These are phyloP conservation scores for Cotoneaster glaucophyllus DNA, from an alignment of 306 rosid species.

Conservation along the genomic window DNA sequence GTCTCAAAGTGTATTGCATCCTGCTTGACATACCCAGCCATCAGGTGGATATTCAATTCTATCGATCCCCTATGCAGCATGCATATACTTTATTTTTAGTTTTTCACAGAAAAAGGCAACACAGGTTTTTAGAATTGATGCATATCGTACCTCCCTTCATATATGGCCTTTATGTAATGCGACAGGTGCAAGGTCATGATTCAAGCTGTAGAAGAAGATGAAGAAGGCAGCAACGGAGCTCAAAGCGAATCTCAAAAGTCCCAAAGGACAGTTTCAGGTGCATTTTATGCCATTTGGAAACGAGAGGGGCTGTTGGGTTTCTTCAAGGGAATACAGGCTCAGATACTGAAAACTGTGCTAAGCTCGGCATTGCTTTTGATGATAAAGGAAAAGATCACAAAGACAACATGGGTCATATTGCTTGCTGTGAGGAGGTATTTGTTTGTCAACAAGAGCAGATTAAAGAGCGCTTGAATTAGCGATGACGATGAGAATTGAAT, in stretches of 20 bases:
- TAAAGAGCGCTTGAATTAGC: conserved; percentile 41
- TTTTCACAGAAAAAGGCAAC: background rate
- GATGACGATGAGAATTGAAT: background rate
- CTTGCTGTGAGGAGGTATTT: conserved; percentile 55
- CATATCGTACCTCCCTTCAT: background rate
- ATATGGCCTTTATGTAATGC: background rate
- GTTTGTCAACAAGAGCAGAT: conserved; percentile 36
- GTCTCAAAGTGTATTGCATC: conserved; percentile 89
- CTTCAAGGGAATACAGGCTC: conserved; percentile 88
- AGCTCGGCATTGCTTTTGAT: conserved; percentile 83
- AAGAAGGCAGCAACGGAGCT: conserved; percentile 35
- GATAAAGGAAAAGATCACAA: conserved; percentile 90
- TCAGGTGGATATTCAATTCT: conserved; percentile 56
- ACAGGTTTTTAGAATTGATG: background rate
- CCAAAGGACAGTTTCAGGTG: conserved; percentile 62
- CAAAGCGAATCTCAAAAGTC: conserved; percentile 36
- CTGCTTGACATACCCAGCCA: conserved; percentile 91
- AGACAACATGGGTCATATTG: conserved; percentile 66
- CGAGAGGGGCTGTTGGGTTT: conserved; percentile 80
- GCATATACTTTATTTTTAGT: background rate
- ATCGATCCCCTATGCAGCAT: background rate
- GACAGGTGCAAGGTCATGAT: conserved; percentile 85
- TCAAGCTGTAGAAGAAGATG: conserved; percentile 73
- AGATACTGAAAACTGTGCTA: conserved; percentile 85
- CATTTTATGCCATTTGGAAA: conserved; percentile 60